A percentile compares a stretch with the other conserved stretches of the same genome.
phyloP scores from a whole-genome alignment of 768 basidiomycete species.

The Candolleomyces efflorescens region DNA sequence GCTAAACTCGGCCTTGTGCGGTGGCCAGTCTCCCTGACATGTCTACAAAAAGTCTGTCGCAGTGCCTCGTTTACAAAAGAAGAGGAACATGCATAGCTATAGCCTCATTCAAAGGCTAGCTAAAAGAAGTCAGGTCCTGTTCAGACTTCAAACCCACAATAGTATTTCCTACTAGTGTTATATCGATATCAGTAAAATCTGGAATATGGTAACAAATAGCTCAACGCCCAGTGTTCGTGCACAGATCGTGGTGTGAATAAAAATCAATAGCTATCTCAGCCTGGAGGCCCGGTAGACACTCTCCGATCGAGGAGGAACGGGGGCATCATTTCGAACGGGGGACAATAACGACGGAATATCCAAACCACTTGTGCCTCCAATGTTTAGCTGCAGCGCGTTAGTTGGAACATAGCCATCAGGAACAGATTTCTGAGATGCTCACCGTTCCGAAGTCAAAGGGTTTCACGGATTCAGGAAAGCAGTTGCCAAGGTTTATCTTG shows the following conservation, averaged over 20 bases:
- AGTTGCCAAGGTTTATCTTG: constrained; percentile 64
- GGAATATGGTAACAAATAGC: no score
- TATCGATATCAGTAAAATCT: not conserved
- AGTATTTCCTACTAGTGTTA: not conserved
- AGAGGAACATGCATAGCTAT: constrained; percentile 45
- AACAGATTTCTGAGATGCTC: constrained; percentile 8
- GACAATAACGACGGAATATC: constrained; percentile 66
- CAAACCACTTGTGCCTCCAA: constrained; percentile 34
- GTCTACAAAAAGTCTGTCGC: constrained; percentile 39
- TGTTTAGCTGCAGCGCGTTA: constrained; percentile 16
- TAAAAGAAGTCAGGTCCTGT: constrained; percentile 51
- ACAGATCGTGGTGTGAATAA: no score
- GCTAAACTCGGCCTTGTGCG: not conserved
- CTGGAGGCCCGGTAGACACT: constrained; percentile 7
- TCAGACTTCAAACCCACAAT: not conserved
- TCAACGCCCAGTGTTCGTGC: no score
- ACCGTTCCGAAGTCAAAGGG: constrained; percentile 43
- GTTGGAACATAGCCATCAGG: not conserved
- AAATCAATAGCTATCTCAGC: not conserved
- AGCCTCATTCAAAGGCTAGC: constrained; percentile 76
- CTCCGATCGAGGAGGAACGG: constrained; percentile 42
- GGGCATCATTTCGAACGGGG: constrained; percentile 56
- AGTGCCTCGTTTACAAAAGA: constrained; percentile 28
- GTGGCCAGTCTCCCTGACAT: constrained; percentile 28
- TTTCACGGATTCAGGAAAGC: constrained; percentile 47